These are phyloP conservation scores for Phyllachora maydis DNA, from an alignment of 2,329 filamentous ascomycete genomes.

Conservation along the genomic window DNA sequence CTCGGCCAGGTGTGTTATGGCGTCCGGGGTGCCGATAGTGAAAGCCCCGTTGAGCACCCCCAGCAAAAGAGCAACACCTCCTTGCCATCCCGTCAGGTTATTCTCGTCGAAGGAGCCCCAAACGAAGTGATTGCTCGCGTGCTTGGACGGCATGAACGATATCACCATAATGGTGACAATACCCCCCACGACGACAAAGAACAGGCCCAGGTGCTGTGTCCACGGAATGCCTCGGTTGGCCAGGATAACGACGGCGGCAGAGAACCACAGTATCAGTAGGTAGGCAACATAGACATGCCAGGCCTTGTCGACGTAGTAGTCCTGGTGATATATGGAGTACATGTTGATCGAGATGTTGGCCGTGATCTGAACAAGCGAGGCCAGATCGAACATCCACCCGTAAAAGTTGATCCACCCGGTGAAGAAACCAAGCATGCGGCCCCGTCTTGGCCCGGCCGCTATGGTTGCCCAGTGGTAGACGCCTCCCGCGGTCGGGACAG, in stretches of 20 bases:
- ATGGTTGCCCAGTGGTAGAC: constrained; percentile 39
- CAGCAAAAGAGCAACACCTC: constrained; percentile 42
- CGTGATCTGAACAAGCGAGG: constrained; percentile 35
- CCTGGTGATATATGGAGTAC: constrained; percentile 36
- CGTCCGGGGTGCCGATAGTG: constrained; percentile 43
- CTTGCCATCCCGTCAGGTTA: constrained; percentile 27
- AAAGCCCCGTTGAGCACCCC: constrained; percentile 49
- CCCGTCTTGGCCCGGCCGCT: constrained; percentile 31
- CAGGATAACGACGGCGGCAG: constrained; percentile 29
- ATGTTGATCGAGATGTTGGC: constrained; percentile 38
- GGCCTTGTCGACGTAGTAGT: constrained; percentile 21
- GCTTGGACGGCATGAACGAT: constrained; percentile 26
- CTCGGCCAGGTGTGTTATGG: constrained; percentile 39
- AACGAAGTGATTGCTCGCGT: constrained; percentile 29
- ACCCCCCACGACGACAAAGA: constrained; percentile 30
- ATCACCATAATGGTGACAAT: constrained; percentile 30
- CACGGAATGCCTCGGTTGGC: constrained; percentile 33
- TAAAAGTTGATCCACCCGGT: constrained; percentile 30
- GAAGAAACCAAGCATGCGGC: constrained; percentile 26
- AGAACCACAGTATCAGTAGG: constrained; percentile 31
- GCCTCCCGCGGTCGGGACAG: constrained; percentile 35
- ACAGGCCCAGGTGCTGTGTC: constrained; percentile 27
- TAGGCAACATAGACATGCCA: constrained; percentile 42
- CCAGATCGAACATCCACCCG: constrained; percentile 41
- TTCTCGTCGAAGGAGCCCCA: constrained; percentile 26